These are phyloP conservation scores for Fusarium gaditjirri DNA, from an alignment of 2,329 filamentous ascomycete genomes.

Conservation along the genomic window DNA sequence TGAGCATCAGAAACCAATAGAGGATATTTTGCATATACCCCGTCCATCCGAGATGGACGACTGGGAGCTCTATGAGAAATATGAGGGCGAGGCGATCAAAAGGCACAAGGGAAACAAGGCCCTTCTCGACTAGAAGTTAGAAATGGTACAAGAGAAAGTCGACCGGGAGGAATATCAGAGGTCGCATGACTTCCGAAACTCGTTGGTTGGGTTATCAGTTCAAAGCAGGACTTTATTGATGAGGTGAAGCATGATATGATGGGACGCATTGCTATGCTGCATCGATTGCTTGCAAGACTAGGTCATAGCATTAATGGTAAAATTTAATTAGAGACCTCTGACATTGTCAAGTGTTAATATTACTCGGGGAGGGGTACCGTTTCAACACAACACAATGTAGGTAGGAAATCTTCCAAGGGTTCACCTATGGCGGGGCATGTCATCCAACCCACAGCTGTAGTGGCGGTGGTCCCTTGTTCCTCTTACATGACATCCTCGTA, in stretches of 20 bases:
- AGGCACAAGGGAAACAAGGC: slow-evolving; percentile 52
- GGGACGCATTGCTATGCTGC: not conserved
- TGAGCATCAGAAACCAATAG: slow-evolving; percentile 54
- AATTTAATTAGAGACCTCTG: not conserved
- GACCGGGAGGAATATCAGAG: slow-evolving; percentile 45
- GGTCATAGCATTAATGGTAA: slow-evolving; percentile 6
- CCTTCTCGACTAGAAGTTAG: slow-evolving; percentile 56
- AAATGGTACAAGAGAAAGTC: slow-evolving; percentile 46
- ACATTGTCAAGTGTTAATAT: not conserved
- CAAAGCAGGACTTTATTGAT: slow-evolving; percentile 6
- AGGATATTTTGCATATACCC: slow-evolving; percentile 58
- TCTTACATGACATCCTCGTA: slow-evolving; percentile 7
- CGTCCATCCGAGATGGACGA: slow-evolving; percentile 67
- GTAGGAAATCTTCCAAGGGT: slow-evolving; percentile 21
- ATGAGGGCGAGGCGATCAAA: slow-evolving; percentile 56
- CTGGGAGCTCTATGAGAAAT: slow-evolving; percentile 62
- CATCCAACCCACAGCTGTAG: slow-evolving; percentile 20
- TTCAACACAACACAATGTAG: slow-evolving; percentile 1
- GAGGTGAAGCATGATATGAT: slow-evolving; percentile 5
- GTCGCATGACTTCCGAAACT: slow-evolving; percentile 42
- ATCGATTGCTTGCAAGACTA: not conserved
- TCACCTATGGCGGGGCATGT: slow-evolving; percentile 32
- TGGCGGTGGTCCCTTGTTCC: slow-evolving; percentile 1
- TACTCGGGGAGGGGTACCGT: not conserved
- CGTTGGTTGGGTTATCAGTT: slow-evolving; percentile 29